A percentile compares a stretch with the other conserved stretches of the same genome.
Conservation (phyloP, 202 grass and related monocot species). For the Eragrostis tef region DNA sequence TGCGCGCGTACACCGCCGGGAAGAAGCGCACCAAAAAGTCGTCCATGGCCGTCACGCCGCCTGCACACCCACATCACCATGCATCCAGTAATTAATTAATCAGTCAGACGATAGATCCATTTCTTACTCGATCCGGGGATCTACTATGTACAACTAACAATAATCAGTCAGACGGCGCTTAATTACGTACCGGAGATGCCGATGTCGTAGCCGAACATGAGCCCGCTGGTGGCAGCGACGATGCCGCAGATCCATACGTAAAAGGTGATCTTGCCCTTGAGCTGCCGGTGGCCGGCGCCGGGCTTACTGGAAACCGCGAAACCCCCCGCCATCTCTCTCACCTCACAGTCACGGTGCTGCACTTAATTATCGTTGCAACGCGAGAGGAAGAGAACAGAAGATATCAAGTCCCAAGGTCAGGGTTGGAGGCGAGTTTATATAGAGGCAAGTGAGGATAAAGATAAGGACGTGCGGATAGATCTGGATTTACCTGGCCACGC, state of each 20-base stretch:
- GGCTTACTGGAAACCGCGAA: constrained; percentile 40
- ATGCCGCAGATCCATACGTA: constrained; percentile 67
- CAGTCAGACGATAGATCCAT: not conserved
- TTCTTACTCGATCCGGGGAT: not conserved
- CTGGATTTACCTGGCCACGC: no score
- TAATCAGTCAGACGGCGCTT: not conserved
- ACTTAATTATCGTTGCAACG: no score
- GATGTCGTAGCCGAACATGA: constrained; percentile 82
- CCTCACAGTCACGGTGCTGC: no score
- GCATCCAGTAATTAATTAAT: not conserved
- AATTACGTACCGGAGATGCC: constrained; percentile 60
- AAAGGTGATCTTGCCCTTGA: constrained; percentile 60
- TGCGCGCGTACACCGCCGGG: constrained; percentile 61
- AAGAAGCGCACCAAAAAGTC: constrained; percentile 75
- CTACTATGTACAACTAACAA: not conserved
- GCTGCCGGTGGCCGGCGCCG: constrained; percentile 7
- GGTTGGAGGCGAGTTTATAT: no score
- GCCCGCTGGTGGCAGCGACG: constrained; percentile 56
- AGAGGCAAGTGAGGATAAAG: no score
- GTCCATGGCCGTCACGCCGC: constrained; percentile 86
- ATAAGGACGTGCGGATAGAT: no score
- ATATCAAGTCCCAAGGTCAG: no score
- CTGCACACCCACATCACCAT: constrained; percentile 26
- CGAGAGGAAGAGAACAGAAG: no score
- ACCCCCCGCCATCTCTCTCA: constrained; percentile 31